These are phyloP conservation scores for Nematocida sp. DNA, from an alignment of 371 early-diverging fungal species.

Conservation along the genomic window DNA sequence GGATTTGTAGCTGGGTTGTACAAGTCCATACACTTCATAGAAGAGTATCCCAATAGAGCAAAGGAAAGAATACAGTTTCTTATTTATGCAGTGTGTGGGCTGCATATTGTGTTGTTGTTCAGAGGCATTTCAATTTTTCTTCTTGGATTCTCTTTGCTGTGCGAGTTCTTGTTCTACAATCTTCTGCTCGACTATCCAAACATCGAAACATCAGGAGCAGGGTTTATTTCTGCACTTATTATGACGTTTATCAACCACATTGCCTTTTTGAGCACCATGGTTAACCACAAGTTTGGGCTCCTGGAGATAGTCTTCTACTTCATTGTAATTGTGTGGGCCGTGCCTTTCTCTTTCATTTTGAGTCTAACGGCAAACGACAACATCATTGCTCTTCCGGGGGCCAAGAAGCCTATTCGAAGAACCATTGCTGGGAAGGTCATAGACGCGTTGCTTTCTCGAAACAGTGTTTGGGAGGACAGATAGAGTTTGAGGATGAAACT, in stretches of 20 bases:
- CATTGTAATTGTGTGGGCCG: constrained; percentile 61
- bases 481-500: too few relatives aligned
- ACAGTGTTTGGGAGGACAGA: constrained; percentile 47
- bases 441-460: constrained; percentile 34
- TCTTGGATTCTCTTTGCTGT: constrained; percentile 54
- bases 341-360: constrained; percentile 64
- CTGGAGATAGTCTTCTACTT: constrained; percentile 59
- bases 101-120: constrained; percentile 59
- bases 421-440: constrained; percentile 50
- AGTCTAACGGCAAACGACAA: constrained; percentile 64
- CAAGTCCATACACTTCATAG: constrained; percentile 63
- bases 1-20: constrained; percentile 54
- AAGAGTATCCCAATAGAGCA: constrained; percentile 63
- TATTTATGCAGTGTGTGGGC: constrained; percentile 39
- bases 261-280: constrained; percentile 48
- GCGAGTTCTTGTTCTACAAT: constrained; percentile 60
- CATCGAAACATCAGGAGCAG: constrained; percentile 57
- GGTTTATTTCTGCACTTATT: constrained; percentile 62
- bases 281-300: constrained; percentile 12
- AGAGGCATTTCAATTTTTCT: constrained; percentile 56
- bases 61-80: constrained; percentile 59
- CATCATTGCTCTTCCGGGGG: constrained; percentile 47
- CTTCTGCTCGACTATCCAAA: constrained; percentile 61
- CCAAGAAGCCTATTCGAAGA: constrained; percentile 46
- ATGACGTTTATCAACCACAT: constrained; percentile 64